Base-by-base conservation (phyloP, 768 basidiomycete genomes). In the Lactarius hengduanensis region DNA sequence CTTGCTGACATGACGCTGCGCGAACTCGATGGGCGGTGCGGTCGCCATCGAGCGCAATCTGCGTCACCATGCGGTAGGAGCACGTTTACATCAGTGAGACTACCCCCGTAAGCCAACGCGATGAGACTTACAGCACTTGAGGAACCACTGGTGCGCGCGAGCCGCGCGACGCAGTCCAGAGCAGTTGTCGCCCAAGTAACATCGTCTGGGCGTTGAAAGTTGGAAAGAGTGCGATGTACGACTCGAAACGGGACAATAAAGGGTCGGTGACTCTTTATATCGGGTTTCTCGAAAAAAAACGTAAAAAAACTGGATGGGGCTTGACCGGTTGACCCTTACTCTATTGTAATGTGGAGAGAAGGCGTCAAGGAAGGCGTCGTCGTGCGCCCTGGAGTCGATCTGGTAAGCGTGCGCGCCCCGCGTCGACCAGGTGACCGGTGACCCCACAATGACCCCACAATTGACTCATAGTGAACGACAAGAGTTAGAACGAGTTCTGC, bases 11-110 rank as follows among this genome's bases (percentile, higher is more conserved):
- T 71, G 68, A 2, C 56, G 64, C 30, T 64, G 61, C 7, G 54
- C 64, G 53, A 71, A 69, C 9, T 58, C 63, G 36, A 69, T 13
- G 38, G 65, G 40, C 30, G 59, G 36, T 10, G 45, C 56, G 34
- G 69, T 68, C n/a, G 67, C 41, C 47, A 70, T 61, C 16, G 62
- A 54, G 34, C 69, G 69, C 4, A n/a, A n/a, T 55, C 66, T 63
- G 66, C 4, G 3, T 6, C 40, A 28, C 8, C 8, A 10, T 9
- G 41, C 38, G 10, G 8, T n/a, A 28, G 18, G 41, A 41, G 41
- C 41, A 41, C 16, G 15, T 41, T 22, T 4, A 36, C 34, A 47
- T 67, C 1, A 30, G 40, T 47, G 1, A n/a, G 16, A 45, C 15
- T 2, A 7, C 15, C 26, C 28, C 40, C 18, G 1, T 18, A 13